phyloP scores from a whole-genome alignment of 2,329 filamentous ascomycete genomes.

The Claviceps lovelessii region DNA sequence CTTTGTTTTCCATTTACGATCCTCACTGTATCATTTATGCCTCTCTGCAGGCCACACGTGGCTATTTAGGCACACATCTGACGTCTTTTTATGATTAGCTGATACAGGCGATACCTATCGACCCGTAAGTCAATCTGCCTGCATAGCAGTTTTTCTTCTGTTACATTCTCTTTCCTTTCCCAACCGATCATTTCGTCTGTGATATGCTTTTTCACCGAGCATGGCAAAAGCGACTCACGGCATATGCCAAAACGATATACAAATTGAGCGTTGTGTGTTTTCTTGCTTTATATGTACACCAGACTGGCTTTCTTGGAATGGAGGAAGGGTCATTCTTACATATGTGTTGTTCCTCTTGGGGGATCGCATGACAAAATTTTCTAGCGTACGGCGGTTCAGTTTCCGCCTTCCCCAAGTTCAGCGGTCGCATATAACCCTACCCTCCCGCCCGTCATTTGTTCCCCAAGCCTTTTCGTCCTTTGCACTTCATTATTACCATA shows the following conservation, averaged over 20 bases:
- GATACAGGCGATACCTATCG: slow-evolving; percentile 48
- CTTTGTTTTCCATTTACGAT: slow-evolving; percentile 4
- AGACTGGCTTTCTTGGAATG: not conserved
- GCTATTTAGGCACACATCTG: slow-evolving; percentile 21
- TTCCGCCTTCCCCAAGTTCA: not conserved
- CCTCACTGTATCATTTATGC: not conserved
- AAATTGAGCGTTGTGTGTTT: not conserved
- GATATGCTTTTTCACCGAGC: not conserved
- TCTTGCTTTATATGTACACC: not conserved
- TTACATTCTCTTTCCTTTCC: slow-evolving; percentile 1
- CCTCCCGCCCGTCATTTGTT: no score
- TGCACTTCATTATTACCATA: not conserved
- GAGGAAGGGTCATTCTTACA: not conserved
- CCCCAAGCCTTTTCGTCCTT: not conserved
- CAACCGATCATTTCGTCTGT: not conserved
- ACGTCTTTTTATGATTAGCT: slow-evolving; percentile 30
- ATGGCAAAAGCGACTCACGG: not conserved
- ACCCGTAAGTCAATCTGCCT: slow-evolving; percentile 32
- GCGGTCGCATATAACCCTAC: not conserved
- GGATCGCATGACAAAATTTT: not conserved
- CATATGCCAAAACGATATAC: not conserved
- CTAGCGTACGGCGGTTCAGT: not conserved
- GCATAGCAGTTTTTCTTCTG: not conserved
- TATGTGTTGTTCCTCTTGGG: not conserved
- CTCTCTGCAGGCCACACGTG: not conserved